Base-by-base conservation (phyloP, 306 rosid species). In the Trichosanthes cucumerina region DNA sequence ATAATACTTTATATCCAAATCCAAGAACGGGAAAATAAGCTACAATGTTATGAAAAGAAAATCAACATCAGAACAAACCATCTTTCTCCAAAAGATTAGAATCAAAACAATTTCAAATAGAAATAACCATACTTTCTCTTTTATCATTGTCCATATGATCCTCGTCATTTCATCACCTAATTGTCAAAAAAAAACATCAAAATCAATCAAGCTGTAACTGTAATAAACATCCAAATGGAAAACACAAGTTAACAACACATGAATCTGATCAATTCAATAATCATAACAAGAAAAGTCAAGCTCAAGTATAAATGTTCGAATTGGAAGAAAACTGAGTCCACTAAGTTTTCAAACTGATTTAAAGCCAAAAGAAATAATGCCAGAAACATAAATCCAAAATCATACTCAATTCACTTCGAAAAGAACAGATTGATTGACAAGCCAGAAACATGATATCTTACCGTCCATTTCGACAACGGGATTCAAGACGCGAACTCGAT, bases 401-500 rank as follows among this genome's bases (percentile, higher is more conserved):
- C 49, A 36, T 19, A n/a, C 2, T 41, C 54, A 23, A 43, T 69
- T 43, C n/a, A 41, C 2, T 43, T 68, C 7, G 56, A 41, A 23
- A 43, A 69, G n/a, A 39, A 38, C 18, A 13, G 33, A 21, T 9
- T 38, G 50, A 39, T 9, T 66, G 31, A 66, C 3, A 66, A 39
- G 16, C 9, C 31, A 65, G 1, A n/a, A 68, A 41, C 33, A 12
- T 1, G 54, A 23, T 47, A 52, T 81, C 59, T 79, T 77, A 95
- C 99, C 99, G 87, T 95, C 97, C 97, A 95, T 92, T 88, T 95
- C 99, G 38, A 95, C 99, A 6, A 92, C 81, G 52, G 99, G 97
- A 87, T 89, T 92, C 87, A 72, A 82, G 70, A 95, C 97, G 4
- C 33, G 86, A 79, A 95, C 75, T 81, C 83, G 84, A 36, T 85